phyloP scores from a whole-genome alignment of 305 asterid species.

The Andrographis paniculata region DNA sequence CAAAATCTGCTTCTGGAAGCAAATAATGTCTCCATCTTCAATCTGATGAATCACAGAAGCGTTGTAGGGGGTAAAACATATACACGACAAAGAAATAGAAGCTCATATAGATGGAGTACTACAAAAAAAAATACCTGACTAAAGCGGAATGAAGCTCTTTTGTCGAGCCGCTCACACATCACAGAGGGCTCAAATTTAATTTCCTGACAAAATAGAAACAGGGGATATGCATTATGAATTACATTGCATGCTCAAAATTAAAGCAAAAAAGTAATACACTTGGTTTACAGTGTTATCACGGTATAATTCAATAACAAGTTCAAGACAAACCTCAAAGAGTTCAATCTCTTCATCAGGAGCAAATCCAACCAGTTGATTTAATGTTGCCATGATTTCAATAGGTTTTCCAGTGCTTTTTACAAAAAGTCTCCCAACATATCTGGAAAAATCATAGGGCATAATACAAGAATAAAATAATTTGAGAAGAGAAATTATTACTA shows the following conservation, averaged over 20 bases:
- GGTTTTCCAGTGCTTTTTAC: slow-evolving; percentile 78
- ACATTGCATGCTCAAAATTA: slow-evolving; percentile 15
- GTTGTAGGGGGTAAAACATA: background rate
- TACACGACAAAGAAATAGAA: background rate
- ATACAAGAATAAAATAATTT: too few relatives aligned
- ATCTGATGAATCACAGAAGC: slow-evolving; percentile 31
- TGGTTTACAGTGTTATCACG: slow-evolving; percentile 2
- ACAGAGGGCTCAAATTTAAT: slow-evolving; percentile 88
- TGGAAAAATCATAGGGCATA: too few relatives aligned
- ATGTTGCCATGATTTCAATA: slow-evolving; percentile 52
- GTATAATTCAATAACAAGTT: too few relatives aligned
- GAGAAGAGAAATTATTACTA: background rate
- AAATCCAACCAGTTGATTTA: slow-evolving; percentile 86
- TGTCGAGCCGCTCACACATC: slow-evolving; percentile 93
- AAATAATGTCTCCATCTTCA: slow-evolving; percentile 95
- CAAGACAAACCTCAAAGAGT: slow-evolving; percentile 69
- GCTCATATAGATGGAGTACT: too few relatives aligned
- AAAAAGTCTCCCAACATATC: slow-evolving; percentile 81
- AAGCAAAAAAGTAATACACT: slow-evolving; percentile 8
- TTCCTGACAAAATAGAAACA: slow-evolving; percentile 45
- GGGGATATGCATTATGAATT: slow-evolving; percentile 2
- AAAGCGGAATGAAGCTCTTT: slow-evolving; percentile 53
- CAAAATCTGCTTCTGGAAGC: slow-evolving; percentile 69
- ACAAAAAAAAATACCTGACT: slow-evolving; percentile 51
- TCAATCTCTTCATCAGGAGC: slow-evolving; percentile 85